These are phyloP conservation scores for Penicillium sp. DNA, from an alignment of 2,329 filamentous ascomycete species.

Conservation along the genomic window DNA sequence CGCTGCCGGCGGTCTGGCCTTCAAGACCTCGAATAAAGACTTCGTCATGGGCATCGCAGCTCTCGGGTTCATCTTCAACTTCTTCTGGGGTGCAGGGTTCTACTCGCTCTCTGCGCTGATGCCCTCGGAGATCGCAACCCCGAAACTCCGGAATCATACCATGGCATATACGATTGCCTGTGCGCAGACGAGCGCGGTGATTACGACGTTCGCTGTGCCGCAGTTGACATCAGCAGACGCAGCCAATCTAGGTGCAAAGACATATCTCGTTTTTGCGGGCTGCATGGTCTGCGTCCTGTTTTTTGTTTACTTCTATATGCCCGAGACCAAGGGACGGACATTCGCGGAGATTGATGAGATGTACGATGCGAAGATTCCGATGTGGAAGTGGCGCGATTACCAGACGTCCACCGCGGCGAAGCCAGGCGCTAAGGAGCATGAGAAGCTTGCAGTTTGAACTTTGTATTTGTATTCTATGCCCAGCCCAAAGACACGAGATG, in stretches of 20 bases:
- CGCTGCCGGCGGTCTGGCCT: slow-evolving; percentile 40
- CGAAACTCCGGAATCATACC: slow-evolving; percentile 43
- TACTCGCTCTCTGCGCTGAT: slow-evolving; percentile 40
- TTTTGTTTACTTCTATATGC: slow-evolving; percentile 36
- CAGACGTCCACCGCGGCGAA: slow-evolving; percentile 21
- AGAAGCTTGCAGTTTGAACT: not conserved
- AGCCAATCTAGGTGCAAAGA: slow-evolving; percentile 39
- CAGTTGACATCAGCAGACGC: slow-evolving; percentile 41
- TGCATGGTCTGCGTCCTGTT: slow-evolving; percentile 37
- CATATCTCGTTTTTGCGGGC: slow-evolving; percentile 40
- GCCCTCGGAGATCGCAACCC: slow-evolving; percentile 44
- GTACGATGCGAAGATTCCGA: slow-evolving; percentile 37
- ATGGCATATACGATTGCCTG: slow-evolving; percentile 45
- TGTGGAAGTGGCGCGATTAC: slow-evolving; percentile 40
- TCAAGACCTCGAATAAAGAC: slow-evolving; percentile 29
- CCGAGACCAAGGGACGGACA: slow-evolving; percentile 37
- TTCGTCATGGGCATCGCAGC: slow-evolving; percentile 36
- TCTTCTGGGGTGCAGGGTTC: slow-evolving; percentile 45
- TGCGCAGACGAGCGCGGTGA: slow-evolving; percentile 42
- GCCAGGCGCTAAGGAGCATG: not conserved
- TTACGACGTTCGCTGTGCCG: slow-evolving; percentile 46
- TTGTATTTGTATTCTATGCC: not conserved
- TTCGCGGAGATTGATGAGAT: slow-evolving; percentile 43
- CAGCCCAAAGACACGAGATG: slow-evolving; percentile 31
- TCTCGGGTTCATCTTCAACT: slow-evolving; percentile 43